Conservation (phyloP, 371 early-diverging fungal genomes). For the Zancudomyces culisetae region DNA sequence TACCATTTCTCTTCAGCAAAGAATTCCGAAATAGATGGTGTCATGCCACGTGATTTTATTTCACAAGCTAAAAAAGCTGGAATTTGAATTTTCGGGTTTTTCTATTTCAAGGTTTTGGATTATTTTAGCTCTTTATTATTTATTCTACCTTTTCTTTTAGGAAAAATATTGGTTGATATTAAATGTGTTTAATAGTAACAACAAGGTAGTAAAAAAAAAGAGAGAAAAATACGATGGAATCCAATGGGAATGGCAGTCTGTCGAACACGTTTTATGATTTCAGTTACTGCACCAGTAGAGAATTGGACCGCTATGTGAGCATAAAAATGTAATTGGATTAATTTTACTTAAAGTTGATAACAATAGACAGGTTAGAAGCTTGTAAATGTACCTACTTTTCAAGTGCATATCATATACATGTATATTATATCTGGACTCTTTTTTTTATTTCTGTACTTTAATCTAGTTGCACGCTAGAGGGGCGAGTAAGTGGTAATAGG, state of each 20-base stretch:
- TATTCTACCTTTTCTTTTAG: background rate
- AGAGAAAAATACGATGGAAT: too few species aligned
- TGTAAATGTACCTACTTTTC: background rate
- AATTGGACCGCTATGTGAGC: background rate
- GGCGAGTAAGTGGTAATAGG: background rate
- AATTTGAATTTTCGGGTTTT: background rate
- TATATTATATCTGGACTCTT: background rate
- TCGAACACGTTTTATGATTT: background rate
- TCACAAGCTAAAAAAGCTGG: too few species aligned
- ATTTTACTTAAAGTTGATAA: background rate
- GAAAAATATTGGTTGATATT: background rate
- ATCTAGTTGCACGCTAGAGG: background rate
- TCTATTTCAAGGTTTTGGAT: background rate
- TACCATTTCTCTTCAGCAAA: too few species aligned
- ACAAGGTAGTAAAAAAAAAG: too few species aligned
- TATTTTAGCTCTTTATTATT: background rate
- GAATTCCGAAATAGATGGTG: too few species aligned
- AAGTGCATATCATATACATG: background rate
- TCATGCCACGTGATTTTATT: too few species aligned
- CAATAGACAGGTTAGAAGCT: background rate
- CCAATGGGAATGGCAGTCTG: too few species aligned
- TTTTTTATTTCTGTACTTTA: background rate
- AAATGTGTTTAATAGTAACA: too few species aligned
- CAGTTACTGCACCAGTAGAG: background rate
- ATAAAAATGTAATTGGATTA: background rate